Evolutionary conservation across 305 asterid genomes (phyloP).

Genomic region (Fraxinus albicans): DNA sequence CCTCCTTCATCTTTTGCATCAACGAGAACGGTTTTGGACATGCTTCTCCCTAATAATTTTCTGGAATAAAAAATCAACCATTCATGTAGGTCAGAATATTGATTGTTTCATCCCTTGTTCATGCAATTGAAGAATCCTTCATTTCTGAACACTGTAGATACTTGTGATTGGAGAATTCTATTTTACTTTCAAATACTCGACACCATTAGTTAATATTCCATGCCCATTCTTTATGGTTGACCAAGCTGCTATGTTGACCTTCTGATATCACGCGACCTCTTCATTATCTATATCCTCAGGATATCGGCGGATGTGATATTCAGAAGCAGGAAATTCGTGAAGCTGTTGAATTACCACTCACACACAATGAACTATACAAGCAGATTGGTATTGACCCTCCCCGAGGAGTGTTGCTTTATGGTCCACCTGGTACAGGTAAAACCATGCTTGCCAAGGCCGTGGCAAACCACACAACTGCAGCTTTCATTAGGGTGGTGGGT

Average conservation of each 20-base stretch:
- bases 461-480: constrained; percentile 82
- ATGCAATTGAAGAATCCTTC: not conserved
- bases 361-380: constrained; percentile 77
- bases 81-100: not conserved
- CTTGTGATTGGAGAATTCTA: not conserved
- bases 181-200: not conserved
- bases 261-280: not conserved
- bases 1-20: not conserved
- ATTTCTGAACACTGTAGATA: not conserved
- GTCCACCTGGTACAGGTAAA: constrained; percentile 94
- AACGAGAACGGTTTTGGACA: not conserved
- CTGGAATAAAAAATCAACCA: not conserved
- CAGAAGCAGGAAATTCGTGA: constrained; percentile 94
- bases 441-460: constrained; percentile 97
- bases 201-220: not conserved
- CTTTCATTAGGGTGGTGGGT: constrained; percentile 87
- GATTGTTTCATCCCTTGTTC: not conserved
- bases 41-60: not conserved
- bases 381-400: constrained; percentile 94
- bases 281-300: constrained; percentile 34
- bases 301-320: constrained; percentile 89
- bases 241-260: not conserved
- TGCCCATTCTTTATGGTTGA: not conserved
- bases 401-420: constrained; percentile 85
- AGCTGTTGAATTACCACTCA: constrained; percentile 85